Evolutionary conservation across 768 basidiomycete species (phyloP).

Genomic region (Amanita fuliginea): DNA sequence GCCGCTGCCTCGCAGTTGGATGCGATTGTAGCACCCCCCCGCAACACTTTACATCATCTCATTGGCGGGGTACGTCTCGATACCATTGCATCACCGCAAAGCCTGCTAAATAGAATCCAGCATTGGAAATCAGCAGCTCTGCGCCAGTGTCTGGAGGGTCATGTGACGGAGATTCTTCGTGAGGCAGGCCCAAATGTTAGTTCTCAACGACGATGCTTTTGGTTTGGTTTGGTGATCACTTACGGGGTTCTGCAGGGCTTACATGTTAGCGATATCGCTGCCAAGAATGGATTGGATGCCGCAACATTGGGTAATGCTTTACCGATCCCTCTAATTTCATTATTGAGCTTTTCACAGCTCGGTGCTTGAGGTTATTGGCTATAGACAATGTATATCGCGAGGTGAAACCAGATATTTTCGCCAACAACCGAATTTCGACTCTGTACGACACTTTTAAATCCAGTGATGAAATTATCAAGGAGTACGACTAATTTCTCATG

Average conservation of each 20-base stretch:
- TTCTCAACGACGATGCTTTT: neutral
- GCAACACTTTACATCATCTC: slow-evolving; percentile 7
- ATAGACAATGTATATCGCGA: slow-evolving; percentile 16
- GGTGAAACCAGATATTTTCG: slow-evolving; percentile 16
- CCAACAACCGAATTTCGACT: slow-evolving; percentile 15
- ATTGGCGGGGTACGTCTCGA: slow-evolving; percentile 7
- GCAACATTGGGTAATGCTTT: slow-evolving; percentile 15
- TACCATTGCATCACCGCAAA: neutral
- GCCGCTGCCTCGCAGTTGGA: slow-evolving; percentile 17
- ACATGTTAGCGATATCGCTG: slow-evolving; percentile 26
- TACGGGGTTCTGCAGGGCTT: slow-evolving; percentile 16
- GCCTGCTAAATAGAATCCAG: slow-evolving; percentile 4
- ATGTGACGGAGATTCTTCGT: slow-evolving; percentile 20
- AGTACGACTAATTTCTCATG: neutral
- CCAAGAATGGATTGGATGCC: slow-evolving; percentile 18
- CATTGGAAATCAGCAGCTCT: slow-evolving; percentile 16
- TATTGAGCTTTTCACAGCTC: slow-evolving; percentile 6
- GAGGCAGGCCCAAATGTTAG: slow-evolving; percentile 21
- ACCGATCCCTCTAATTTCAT: neutral
- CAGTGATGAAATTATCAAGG: neutral
- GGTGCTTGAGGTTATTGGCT: slow-evolving; percentile 15
- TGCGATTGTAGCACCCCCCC: slow-evolving; percentile 12
- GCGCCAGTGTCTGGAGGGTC: slow-evolving; percentile 13
- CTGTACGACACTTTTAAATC: slow-evolving; percentile 7
- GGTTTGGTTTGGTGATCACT: neutral